Evolutionary conservation across 352 stramenopile genomes (phyloP), one percentile per base, ranked within the genome.

Genomic region (Phytophthora agathidicida): DNA sequence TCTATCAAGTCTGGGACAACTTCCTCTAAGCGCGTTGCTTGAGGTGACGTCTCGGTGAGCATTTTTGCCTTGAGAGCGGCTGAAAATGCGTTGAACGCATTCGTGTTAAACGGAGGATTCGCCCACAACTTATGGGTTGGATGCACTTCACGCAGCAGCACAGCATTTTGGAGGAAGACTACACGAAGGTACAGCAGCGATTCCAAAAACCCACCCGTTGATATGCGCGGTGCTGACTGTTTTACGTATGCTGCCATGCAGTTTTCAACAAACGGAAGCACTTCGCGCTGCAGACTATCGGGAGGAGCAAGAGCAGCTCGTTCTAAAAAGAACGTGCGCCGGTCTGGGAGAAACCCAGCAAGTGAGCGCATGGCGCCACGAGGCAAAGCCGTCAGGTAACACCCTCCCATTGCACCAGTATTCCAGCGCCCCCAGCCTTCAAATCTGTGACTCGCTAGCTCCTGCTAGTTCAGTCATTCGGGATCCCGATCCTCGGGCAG

Each of bases 351-450:
- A 42, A 61, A 54, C 9, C 33, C 32, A 20, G 32, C 42, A 1
- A 61, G 22, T 30, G 22, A 46, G 10, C 22, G 41, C 52, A 60
- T 53, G 8, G 52, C 42, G 22, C 46, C 39, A 3, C 52, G 17
- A 2, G 41, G 31, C 3, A 53, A 14, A 4, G 35, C 33, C 9
- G 53, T 48, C 1, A 49, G 20, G 32, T 54, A 62, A n/a, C 32
- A 49, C 10, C 49, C 49, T 7, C 54, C 53, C 42, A 54, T 48
- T 11, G 33, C 16, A 42, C 47, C 35, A 13, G 0, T 38, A n/a
- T 62, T 55, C 43, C 53, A 62, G 2, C 53, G 17, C 27, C 7
- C 43, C 43, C 1, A 55, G 16, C 5, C 56, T 22, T n/a, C 56
- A 5, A 7, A 59, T 65, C 5, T 65, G 23, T 2, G 36, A 27